Base-by-base conservation (phyloP, 2,329 filamentous ascomycete species). In the Fusarium albosuccineum region DNA sequence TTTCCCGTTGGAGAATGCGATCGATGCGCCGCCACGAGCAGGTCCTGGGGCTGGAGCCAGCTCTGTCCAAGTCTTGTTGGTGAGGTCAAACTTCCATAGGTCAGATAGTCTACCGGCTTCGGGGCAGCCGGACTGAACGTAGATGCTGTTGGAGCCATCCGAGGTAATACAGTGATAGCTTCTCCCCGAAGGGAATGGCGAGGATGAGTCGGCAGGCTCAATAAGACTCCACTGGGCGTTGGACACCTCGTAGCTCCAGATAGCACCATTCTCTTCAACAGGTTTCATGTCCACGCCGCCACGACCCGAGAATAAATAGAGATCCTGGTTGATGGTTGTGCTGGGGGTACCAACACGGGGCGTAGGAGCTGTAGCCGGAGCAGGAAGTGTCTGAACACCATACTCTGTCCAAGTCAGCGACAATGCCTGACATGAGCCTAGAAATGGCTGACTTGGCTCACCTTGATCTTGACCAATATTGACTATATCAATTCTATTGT, bases 281-380 rank as follows among this genome's bases (percentile, higher is more conserved):
- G 88, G 85, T 0, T 82, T 77, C 88, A 90, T 90, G 2, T 81
- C 85, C 6, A 80, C 68, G 7, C 88, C 88, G 2, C 88, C 87
- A 3, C 88, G 85, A 7, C 89, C 89, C 5, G 87, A 89, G 76
- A 90, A 91, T 36, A 90, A 51, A 68, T 87, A 90, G 22, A 91
- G 77, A 1, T 78, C 82, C 4, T 77, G 76, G 53, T 82, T 70
- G 7, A 89, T 60, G 0, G 77, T 74, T 0, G 83, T 76, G 6
- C 82, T 81, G 0, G 87, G 81, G 6, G 82, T 79, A 17, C 89
- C 88, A 1, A 91, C 87, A 0, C 89, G 83, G 1, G 88, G 82
- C 0, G 78, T 77, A 1, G 87, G 87, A 1, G 81, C 68, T 9
- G 14, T 60, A 37, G 0, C 53, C 8, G 4, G 72, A 41, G 1